These are phyloP conservation scores for Puccinia coronata DNA, from an alignment of 1,284 basidiomycete species.

Conservation along the genomic window DNA sequence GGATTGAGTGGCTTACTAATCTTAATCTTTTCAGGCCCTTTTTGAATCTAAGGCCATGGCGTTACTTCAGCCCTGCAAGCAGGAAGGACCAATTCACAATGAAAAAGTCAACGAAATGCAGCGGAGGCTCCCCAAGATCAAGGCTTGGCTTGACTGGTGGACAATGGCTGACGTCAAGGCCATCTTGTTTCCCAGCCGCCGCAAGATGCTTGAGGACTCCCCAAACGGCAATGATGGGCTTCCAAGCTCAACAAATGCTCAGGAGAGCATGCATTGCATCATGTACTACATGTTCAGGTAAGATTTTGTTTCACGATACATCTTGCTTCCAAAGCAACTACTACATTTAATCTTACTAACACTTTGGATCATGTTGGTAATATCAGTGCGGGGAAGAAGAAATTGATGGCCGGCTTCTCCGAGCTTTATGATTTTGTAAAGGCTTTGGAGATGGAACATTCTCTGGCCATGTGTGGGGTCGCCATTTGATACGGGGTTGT, in stretches of 20 bases:
- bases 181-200: too few species aligned
- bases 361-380: not conserved
- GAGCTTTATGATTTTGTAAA: too few species aligned
- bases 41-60: not conserved
- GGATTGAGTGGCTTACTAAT: not conserved
- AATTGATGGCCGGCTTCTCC: too few species aligned
- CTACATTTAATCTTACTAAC: not conserved
- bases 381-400: too few species aligned
- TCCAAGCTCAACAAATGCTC: too few species aligned
- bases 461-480: too few species aligned
- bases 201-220: not conserved
- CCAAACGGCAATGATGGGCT: not conserved
- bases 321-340: not conserved
- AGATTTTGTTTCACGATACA: not conserved
- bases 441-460: too few species aligned
- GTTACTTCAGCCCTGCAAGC: not conserved
- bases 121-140: not conserved
- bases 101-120: too few species aligned
- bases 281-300: slow-evolving; percentile 8
- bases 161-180: too few species aligned
- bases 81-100: not conserved
- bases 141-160: slow-evolving; percentile 16
- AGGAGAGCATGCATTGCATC: too few species aligned
- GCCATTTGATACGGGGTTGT: too few species aligned
- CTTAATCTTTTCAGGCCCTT: too few species aligned